Evolutionary conservation across 1,284 basidiomycete genomes (phyloP).

Genomic region (Wolfiporia cocos): DNA sequence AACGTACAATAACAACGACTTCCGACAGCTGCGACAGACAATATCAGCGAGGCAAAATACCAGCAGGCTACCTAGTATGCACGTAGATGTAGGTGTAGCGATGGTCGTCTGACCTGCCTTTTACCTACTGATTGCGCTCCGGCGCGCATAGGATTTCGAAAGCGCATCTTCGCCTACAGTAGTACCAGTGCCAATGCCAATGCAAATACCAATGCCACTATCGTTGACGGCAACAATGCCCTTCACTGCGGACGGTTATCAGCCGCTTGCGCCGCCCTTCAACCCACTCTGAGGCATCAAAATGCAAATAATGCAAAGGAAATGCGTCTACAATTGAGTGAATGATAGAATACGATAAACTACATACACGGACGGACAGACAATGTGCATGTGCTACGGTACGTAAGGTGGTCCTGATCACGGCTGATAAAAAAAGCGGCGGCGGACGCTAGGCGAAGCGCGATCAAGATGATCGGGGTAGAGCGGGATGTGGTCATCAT

Average conservation of each 20-base stretch:
- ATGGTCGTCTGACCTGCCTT: slow-evolving; percentile 19
- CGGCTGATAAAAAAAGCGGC: slow-evolving; percentile 19
- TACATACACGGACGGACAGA: slow-evolving; percentile 5
- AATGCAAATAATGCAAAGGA: not conserved
- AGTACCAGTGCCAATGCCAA: slow-evolving; percentile 19
- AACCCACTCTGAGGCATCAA: slow-evolving; percentile 15
- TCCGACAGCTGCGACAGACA: slow-evolving; percentile 61
- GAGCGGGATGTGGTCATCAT: slow-evolving; percentile 34
- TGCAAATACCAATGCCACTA: slow-evolving; percentile 19
- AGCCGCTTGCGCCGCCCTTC: slow-evolving; percentile 22
- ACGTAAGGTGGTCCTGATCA: slow-evolving; percentile 9
- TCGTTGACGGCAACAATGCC: slow-evolving; percentile 13
- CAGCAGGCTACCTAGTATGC: slow-evolving; percentile 74
- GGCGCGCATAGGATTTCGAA: slow-evolving; percentile 25
- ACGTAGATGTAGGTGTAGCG: slow-evolving; percentile 60
- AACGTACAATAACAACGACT: slow-evolving; percentile 72
- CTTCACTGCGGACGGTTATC: slow-evolving; percentile 19
- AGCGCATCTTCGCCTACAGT: slow-evolving; percentile 24
- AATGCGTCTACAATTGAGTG: slow-evolving; percentile 20
- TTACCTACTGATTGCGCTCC: slow-evolving; percentile 12
- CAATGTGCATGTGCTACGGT: slow-evolving; percentile 5
- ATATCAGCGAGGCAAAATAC: slow-evolving; percentile 70
- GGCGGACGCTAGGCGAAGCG: slow-evolving; percentile 19
- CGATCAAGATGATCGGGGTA: slow-evolving; percentile 21
- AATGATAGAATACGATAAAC: slow-evolving; percentile 7